Evolutionary conservation across 73 alveolate genomes (phyloP).

Genomic region (Tetrahymena malaccensis): DNA sequence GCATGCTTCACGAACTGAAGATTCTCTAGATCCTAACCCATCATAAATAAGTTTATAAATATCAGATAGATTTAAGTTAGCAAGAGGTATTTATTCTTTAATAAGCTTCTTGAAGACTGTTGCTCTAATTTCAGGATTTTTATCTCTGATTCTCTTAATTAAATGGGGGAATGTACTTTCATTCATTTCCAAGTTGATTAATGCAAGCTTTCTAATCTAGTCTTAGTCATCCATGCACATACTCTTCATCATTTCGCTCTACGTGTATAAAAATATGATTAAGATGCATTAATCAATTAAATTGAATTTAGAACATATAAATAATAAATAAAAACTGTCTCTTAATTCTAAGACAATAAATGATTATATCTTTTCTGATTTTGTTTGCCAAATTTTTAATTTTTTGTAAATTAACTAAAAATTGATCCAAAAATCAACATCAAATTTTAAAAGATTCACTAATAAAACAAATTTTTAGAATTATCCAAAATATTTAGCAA

Average conservation of each 20-base stretch:
- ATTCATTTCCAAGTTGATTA: conserved; percentile 31
- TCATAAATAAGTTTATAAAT: neutral
- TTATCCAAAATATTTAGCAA: no score
- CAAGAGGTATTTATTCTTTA: conserved; percentile 10
- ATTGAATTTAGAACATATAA: neutral
- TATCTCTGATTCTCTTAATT: conserved; percentile 35
- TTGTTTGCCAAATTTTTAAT: neutral
- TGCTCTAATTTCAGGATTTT: conserved; percentile 10
- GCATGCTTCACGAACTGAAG: neutral
- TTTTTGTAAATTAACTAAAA: neutral
- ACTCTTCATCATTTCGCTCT: conserved; percentile 17
- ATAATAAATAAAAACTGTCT: neutral
- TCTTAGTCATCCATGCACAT: conserved; percentile 33
- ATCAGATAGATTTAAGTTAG: neutral
- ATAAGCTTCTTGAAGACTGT: conserved; percentile 14
- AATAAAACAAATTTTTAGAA: no score
- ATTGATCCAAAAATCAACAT: neutral
- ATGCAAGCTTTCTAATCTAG: conserved; percentile 19
- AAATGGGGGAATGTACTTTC: conserved; percentile 23
- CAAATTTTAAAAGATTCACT: neutral
- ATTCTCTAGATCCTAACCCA: neutral
- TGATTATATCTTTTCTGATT: neutral
- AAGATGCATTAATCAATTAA: neutral
- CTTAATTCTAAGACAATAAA: neutral
- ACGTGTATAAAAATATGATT: neutral